Base-by-base conservation (phyloP, 148 eudicot genomes). In the Amaranthus cruentus region DNA sequence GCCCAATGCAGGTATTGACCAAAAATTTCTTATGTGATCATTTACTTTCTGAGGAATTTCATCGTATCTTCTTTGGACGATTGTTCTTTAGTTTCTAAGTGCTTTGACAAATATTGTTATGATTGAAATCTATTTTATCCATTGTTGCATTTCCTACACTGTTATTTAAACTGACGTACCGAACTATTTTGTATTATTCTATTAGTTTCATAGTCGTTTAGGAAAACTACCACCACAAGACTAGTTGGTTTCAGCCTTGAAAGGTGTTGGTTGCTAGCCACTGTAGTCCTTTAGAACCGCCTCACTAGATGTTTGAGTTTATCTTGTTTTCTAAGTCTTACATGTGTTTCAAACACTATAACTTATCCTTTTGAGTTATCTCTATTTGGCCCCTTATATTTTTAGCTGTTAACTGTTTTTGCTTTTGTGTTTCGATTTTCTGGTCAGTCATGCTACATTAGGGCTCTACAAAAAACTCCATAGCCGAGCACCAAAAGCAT, bases 381-480 rank as follows among this genome's bases (percentile, higher is more conserved):
- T 18, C 52, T 13, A 15, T 11, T 28, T 48, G 28, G 47, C 28
- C n/a, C 55, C 15, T 66, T 21, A 6, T 63, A 54, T 43, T 6
- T 51, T 47, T 63, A 13, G 56, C 38, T 59, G 9, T 47, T 59
- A 54, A 9, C 44, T 18, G 51, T 12, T 14, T 15, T 13, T 11
- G 10, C 28, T 14, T 44, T n/a, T 38, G 49, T 9, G 54, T 73
- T 66, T 48, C 28, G 9, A 53, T 9, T n/a, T 75, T 52, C 44
- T 66, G 50, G 47, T 63, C 81, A 95, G 99, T 77, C 99, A 95
- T 78, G 97, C 99, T n/a, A 92, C 99, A 63, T 74, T 95, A 81
- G 97, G 99, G 64, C 90, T 95, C 66, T 95, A 90, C 76, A 95
- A 95, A 82, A 92, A 95, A 83, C 88, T 95, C 58, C 85, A 83